These are phyloP conservation scores for Nitzschia palea DNA, from an alignment of 108 stramenopile genomes.

Conservation along the genomic window DNA sequence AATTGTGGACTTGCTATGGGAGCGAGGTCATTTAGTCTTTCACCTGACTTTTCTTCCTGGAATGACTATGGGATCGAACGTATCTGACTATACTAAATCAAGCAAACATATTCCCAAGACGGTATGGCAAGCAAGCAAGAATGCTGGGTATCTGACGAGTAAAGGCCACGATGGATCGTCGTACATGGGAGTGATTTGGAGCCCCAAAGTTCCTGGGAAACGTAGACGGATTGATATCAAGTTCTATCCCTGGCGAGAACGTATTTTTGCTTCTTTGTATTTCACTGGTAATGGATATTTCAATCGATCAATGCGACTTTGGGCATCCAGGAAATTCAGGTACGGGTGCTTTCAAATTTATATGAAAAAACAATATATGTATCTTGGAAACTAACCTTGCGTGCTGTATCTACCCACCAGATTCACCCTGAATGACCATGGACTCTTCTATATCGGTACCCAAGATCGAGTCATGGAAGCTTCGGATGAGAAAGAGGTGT, in stretches of 20 bases:
- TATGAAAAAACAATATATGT: too few species aligned
- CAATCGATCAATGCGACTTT: conserved; percentile 63
- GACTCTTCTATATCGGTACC: conserved; percentile 35
- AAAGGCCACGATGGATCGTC: conserved; percentile 4
- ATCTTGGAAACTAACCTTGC: not conserved
- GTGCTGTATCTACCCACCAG: not conserved
- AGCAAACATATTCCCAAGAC: conserved; percentile 9
- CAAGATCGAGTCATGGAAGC: conserved; percentile 32
- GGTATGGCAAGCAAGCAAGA: conserved; percentile 17
- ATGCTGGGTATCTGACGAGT: not conserved
- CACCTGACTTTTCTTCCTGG: conserved; percentile 45
- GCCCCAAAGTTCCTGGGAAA: conserved; percentile 20
- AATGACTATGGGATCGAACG: conserved; percentile 23
- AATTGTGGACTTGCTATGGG: conserved; percentile 42
- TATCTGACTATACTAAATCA: conserved; percentile 18
- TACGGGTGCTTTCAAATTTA: not conserved
- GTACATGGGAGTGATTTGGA: conserved; percentile 54
- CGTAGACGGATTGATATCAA: conserved; percentile 59
- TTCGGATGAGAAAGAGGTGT: conserved; percentile 45
- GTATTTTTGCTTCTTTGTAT: conserved; percentile 53
- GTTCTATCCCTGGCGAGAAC: conserved; percentile 51
- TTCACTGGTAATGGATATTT: conserved; percentile 67
- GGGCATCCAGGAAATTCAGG: conserved; percentile 31
- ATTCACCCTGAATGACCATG: conserved; percentile 49
- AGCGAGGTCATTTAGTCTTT: conserved; percentile 39